Conservation (phyloP, 805 yeast species). For the Lachancea kluyveri region DNA sequence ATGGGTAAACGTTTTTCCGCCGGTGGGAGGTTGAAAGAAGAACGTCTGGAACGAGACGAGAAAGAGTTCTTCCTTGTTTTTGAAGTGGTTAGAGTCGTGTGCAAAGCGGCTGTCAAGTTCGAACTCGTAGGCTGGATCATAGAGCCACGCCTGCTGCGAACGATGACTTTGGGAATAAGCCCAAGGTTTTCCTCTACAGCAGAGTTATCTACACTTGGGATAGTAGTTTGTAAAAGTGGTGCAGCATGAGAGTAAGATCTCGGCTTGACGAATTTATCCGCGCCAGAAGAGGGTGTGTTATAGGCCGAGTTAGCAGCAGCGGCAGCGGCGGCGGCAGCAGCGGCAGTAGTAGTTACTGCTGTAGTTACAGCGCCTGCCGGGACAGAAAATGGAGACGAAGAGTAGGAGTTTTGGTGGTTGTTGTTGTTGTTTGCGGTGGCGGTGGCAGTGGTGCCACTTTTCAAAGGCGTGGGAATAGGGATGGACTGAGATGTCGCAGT, state of each 20-base stretch:
- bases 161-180: constrained; percentile 31
- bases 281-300: constrained; percentile 8
- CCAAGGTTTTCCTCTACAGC: constrained; percentile 28
- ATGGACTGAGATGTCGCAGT: too few relatives aligned
- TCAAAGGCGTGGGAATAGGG: too few relatives aligned
- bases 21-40: constrained; percentile 25
- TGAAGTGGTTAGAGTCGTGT: constrained; percentile 20
- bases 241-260: constrained; percentile 26
- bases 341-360: too few relatives aligned
- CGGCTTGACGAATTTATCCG: constrained; percentile 22
- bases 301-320: constrained; percentile 4
- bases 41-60: constrained; percentile 26
- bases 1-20: constrained; percentile 7
- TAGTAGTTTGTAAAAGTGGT: constrained; percentile 2
- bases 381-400: too few relatives aligned
- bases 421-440: too few relatives aligned
- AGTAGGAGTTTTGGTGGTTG: too few relatives aligned
- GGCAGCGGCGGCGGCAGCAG: constrained; percentile 13
- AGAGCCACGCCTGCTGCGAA: constrained; percentile 24
- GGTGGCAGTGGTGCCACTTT: too few relatives aligned
- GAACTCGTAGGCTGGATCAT: constrained; percentile 9
- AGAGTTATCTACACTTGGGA: too few relatives aligned
- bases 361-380: too few relatives aligned
- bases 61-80: constrained; percentile 30
- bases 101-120: constrained; percentile 17